phyloP scores from a whole-genome alignment of 1,139 yeast species.

The Yamadazyma diddensiae region DNA sequence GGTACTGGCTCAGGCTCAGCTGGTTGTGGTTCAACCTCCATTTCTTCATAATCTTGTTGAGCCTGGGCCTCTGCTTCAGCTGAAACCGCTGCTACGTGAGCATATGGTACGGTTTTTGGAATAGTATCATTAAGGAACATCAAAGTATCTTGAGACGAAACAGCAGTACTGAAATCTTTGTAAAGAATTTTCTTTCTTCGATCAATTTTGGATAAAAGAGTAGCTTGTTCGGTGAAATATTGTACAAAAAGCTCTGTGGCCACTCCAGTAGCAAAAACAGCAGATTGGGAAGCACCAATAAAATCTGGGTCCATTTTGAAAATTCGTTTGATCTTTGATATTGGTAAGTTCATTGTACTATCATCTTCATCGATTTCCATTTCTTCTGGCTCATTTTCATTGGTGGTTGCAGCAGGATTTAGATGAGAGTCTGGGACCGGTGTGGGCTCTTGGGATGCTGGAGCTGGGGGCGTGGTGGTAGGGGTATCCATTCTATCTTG shows the following conservation, averaged over 20 bases:
- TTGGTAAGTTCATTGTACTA: slow-evolving; percentile 48
- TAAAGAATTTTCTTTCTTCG: slow-evolving; percentile 70
- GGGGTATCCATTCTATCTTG: slow-evolving; percentile 13
- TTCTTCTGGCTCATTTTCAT: slow-evolving; percentile 7
- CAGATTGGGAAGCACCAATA: slow-evolving; percentile 69
- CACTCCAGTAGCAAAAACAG: slow-evolving; percentile 79
- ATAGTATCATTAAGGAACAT: slow-evolving; percentile 67
- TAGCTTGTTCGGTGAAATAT: slow-evolving; percentile 77
- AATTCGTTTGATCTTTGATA: slow-evolving; percentile 78
- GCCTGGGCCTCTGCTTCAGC: too few relatives aligned
- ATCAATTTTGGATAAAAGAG: slow-evolving; percentile 63
- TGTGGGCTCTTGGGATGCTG: slow-evolving; percentile 6
- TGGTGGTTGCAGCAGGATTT: neutral
- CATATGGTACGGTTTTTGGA: slow-evolving; percentile 59
- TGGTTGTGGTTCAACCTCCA: slow-evolving; percentile 19
- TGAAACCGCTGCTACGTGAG: slow-evolving; percentile 45
- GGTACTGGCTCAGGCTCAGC: slow-evolving; percentile 5
- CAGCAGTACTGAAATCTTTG: slow-evolving; percentile 74
- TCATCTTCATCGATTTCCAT: slow-evolving; percentile 20
- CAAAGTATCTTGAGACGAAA: slow-evolving; percentile 61
- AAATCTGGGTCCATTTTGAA: slow-evolving; percentile 87
- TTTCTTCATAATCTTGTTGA: too few relatives aligned
- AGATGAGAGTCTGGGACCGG: neutral
- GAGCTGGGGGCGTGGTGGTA: slow-evolving; percentile 18
- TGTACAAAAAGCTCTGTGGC: slow-evolving; percentile 87